Conservation (phyloP, 2,329 filamentous ascomycete species). For the Alternaria conjuncta region DNA sequence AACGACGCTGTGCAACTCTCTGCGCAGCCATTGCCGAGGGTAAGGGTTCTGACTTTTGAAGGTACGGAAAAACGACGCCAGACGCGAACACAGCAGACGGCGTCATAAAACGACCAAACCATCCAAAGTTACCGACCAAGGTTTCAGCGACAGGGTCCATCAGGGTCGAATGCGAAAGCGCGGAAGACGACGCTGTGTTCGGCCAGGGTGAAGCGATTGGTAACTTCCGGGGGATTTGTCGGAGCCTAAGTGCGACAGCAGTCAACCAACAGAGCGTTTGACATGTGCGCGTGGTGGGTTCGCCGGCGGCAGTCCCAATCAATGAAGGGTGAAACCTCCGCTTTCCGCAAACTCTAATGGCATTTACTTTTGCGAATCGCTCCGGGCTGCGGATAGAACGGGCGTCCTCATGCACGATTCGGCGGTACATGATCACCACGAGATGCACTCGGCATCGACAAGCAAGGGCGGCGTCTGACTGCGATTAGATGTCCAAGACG, state of each 20-base stretch:
- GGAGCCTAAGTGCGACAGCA: neutral
- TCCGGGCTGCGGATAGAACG: constrained; percentile 2
- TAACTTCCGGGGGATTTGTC: constrained; percentile 4
- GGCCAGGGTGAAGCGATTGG: constrained; percentile 1
- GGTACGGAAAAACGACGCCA: neutral
- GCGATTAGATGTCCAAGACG: neutral
- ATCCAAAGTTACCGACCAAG: neutral
- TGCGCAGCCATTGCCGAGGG: neutral
- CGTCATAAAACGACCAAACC: neutral
- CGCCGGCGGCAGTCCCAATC: constrained; percentile 1
- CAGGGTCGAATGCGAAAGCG: neutral
- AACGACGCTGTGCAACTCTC: neutral
- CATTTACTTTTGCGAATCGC: constrained; percentile 11
- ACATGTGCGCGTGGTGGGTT: constrained; percentile 13
- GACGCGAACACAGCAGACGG: neutral
- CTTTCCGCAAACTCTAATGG: neutral
- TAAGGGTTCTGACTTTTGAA: neutral
- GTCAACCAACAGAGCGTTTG: constrained; percentile 9
- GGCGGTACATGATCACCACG: neutral
- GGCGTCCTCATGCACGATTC: constrained; percentile 6
- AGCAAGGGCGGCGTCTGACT: neutral
- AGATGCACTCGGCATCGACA: neutral
- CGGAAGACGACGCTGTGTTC: neutral
- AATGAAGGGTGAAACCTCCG: constrained; percentile 15
- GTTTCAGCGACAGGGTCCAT: neutral